phyloP scores from a whole-genome alignment of 1,284 basidiomycete species.

The Sporisorium scitamineum region DNA sequence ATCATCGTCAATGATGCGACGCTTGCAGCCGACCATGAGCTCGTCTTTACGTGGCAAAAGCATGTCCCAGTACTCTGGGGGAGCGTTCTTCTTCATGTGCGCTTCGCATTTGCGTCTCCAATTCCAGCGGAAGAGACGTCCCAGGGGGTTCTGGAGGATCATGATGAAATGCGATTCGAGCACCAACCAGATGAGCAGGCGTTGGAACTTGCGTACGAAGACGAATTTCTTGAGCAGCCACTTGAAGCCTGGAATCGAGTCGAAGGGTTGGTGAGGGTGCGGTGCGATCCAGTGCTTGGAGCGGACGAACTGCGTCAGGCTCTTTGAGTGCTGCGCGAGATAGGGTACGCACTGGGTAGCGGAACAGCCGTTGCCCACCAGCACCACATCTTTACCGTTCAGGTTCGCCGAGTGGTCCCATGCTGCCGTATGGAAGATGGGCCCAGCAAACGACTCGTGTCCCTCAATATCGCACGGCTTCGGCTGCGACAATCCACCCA shows the following conservation, averaged over 20 bases:
- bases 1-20: conserved; percentile 62
- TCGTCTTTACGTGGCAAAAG: conserved; percentile 59
- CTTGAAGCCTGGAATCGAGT: conserved; percentile 51
- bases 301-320: conserved; percentile 61
- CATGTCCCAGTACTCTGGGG: conserved; percentile 61
- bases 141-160: conserved; percentile 47
- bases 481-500: conserved; percentile 65
- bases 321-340: conserved; percentile 54
- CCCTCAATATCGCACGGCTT: conserved; percentile 63
- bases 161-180: conserved; percentile 61
- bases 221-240: conserved; percentile 56
- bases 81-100: conserved; percentile 60
- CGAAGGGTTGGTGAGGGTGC: conserved; percentile 51
- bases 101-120: conserved; percentile 53
- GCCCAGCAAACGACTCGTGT: conserved; percentile 61
- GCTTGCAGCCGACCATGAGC: conserved; percentile 63
- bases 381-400: conserved; percentile 66
- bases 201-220: conserved; percentile 51
- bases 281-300: conserved; percentile 65
- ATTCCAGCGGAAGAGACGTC: conserved; percentile 43
- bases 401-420: conserved; percentile 68
- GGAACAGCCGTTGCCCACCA: conserved; percentile 67
- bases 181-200: conserved; percentile 58
- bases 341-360: conserved; percentile 63
- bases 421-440: conserved; percentile 68